Evolutionary conservation across 1,284 basidiomycete species (phyloP).

Genomic region (Athelia sp.): DNA sequence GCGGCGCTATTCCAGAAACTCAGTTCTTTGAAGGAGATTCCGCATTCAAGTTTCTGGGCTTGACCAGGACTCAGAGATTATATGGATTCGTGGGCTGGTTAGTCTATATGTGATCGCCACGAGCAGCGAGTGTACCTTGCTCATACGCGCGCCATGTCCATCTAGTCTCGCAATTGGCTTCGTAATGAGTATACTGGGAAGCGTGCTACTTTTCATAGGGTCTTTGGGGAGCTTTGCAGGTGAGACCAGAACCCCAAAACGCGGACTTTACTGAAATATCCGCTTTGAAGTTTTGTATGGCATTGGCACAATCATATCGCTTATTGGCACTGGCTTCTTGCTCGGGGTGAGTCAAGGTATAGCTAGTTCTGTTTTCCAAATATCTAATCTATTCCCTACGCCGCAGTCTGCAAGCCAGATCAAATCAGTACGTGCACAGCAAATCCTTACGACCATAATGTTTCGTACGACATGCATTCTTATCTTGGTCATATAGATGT

Average conservation of each 20-base stretch:
- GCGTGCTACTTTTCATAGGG: slow-evolving; percentile 74
- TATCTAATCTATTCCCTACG: slow-evolving; percentile 3
- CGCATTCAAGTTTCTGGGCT: slow-evolving; percentile 73
- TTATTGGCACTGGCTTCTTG: slow-evolving; percentile 87
- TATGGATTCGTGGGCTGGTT: slow-evolving; percentile 85
- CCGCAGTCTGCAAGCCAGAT: slow-evolving; percentile 71
- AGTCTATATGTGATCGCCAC: slow-evolving; percentile 22
- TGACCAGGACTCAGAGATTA: slow-evolving; percentile 75
- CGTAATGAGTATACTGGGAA: slow-evolving; percentile 76
- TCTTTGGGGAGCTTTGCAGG: slow-evolving; percentile 73
- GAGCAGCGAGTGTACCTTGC: neutral
- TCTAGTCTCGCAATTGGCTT: slow-evolving; percentile 70
- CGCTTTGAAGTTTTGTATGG: slow-evolving; percentile 67
- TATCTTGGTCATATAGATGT: slow-evolving; percentile 58
- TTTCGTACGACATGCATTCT: slow-evolving; percentile 7
- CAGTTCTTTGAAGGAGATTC: slow-evolving; percentile 81
- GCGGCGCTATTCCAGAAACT: slow-evolving; percentile 56
- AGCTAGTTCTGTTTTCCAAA: neutral
- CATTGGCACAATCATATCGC: slow-evolving; percentile 77
- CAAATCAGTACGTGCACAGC: slow-evolving; percentile 55
- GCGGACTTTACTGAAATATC: slow-evolving; percentile 1
- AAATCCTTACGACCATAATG: neutral
- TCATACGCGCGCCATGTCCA: neutral
- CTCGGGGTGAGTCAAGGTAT: slow-evolving; percentile 59
- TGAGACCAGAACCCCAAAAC: slow-evolving; percentile 29